These are phyloP conservation scores for Funneliformis mosseae DNA, from an alignment of 192 early-diverging fungal genomes.

Conservation along the genomic window DNA sequence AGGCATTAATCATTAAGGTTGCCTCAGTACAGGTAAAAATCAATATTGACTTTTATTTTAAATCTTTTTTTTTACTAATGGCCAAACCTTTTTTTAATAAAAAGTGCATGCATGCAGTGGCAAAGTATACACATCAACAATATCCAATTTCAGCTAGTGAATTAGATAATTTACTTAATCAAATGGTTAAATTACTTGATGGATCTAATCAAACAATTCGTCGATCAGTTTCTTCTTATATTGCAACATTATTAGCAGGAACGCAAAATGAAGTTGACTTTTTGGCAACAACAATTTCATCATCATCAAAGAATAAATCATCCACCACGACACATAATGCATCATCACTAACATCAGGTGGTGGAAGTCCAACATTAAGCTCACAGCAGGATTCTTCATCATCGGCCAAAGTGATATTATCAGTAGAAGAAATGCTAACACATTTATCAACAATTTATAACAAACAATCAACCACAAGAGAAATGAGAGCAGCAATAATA, in stretches of 20 bases:
- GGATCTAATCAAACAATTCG: slow-evolving; percentile 45
- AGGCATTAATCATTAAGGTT: slow-evolving; percentile 66
- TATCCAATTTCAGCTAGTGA: slow-evolving; percentile 46
- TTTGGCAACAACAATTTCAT: background rate
- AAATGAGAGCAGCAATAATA: slow-evolving; percentile 74
- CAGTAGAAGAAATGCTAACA: slow-evolving; percentile 69
- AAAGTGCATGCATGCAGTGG: slow-evolving; percentile 19
- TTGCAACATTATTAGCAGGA: slow-evolving; percentile 41
- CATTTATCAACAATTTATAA: slow-evolving; percentile 66
- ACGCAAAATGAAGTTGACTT: slow-evolving; percentile 16
- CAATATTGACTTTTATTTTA: background rate
- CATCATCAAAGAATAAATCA: slow-evolving; percentile 6
- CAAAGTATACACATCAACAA: slow-evolving; percentile 39
- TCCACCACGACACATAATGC: background rate
- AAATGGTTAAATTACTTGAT: slow-evolving; percentile 46
- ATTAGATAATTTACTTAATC: slow-evolving; percentile 36
- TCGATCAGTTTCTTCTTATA: slow-evolving; percentile 41
- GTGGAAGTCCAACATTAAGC: background rate
- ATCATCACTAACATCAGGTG: slow-evolving; percentile 23
- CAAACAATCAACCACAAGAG: slow-evolving; percentile 62
- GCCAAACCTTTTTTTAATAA: background rate
- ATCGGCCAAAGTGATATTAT: slow-evolving; percentile 36
- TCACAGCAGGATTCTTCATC: background rate
- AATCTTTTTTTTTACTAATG: background rate
- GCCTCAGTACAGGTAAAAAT: slow-evolving; percentile 65